Evolutionary conservation across 2,329 filamentous ascomycete genomes (phyloP).

Genomic region (Neopestalotiopsis sp.): DNA sequence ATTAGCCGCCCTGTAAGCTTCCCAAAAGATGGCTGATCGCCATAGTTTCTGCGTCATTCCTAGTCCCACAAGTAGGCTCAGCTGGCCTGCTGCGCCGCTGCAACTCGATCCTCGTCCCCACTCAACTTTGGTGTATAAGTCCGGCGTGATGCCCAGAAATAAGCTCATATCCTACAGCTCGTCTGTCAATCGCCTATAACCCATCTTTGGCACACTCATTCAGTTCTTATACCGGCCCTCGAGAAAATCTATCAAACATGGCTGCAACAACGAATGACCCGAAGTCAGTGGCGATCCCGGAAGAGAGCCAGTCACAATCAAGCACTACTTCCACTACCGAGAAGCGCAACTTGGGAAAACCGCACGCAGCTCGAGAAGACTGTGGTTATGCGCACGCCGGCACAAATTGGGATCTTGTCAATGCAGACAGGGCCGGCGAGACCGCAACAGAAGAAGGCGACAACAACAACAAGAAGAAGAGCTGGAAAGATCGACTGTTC

Average conservation of each 20-base stretch:
- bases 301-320: not conserved
- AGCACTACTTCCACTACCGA: not conserved
- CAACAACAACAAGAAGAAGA: not conserved
- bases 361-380: not conserved
- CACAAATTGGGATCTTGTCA: slow-evolving; percentile 12
- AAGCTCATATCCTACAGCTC: too few relatives aligned
- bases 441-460: too few relatives aligned
- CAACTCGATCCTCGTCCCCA: too few relatives aligned
- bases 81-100: too few relatives aligned
- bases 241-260: not conserved
- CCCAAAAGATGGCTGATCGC: too few relatives aligned
- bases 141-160: too few relatives aligned
- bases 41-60: too few relatives aligned
- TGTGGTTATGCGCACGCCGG: not conserved
- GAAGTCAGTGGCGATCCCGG: not conserved
- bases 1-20: too few relatives aligned
- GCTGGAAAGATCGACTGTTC: slow-evolving; percentile 11
- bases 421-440: slow-evolving; percentile 1
- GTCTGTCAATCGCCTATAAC: too few relatives aligned
- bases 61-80: too few relatives aligned
- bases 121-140: too few relatives aligned
- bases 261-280: not conserved
- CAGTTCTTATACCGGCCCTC: not conserved
- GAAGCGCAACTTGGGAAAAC: not conserved
- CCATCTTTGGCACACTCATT: not conserved